Evolutionary conservation across 768 basidiomycete species (phyloP).

Genomic region (Crucibulum laeve): DNA sequence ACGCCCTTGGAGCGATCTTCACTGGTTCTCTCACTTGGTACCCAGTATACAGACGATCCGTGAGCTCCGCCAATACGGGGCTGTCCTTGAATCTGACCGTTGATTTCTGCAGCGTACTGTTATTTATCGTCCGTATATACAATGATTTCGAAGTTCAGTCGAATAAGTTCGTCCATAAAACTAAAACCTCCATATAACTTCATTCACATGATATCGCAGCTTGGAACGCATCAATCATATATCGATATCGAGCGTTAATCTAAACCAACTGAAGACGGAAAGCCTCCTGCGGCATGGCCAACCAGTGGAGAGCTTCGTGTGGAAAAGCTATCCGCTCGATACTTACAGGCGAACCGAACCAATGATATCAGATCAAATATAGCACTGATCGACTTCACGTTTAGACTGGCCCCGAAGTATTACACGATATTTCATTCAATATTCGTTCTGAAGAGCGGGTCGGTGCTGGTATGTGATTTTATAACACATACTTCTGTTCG

Average conservation of each 20-base stretch:
- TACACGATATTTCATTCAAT: conserved; percentile 42
- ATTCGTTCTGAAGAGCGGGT: conserved; percentile 49
- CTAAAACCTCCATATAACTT: conserved; percentile 14
- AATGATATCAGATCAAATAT: background rate
- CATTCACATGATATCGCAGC: conserved; percentile 15
- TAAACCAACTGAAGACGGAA: conserved; percentile 19
- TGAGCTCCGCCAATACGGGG: conserved; percentile 38
- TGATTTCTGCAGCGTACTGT: conserved; percentile 53
- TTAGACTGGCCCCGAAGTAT: conserved; percentile 39
- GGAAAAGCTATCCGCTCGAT: conserved; percentile 47
- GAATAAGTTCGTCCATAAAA: conserved; percentile 35
- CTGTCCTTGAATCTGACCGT: conserved; percentile 59
- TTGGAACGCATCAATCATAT: conserved; percentile 12
- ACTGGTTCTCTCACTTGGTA: conserved; percentile 51
- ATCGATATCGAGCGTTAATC: conserved; percentile 12
- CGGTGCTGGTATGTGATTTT: conserved; percentile 34
- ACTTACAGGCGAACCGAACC: conserved; percentile 29
- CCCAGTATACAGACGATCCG: conserved; percentile 35
- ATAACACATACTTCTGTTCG: background rate
- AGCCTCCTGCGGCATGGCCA: conserved; percentile 62
- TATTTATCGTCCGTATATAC: conserved; percentile 41
- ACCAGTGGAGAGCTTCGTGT: conserved; percentile 46
- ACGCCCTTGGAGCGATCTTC: conserved; percentile 54
- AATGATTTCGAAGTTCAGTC: conserved; percentile 44
- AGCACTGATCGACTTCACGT: background rate